Base-by-base conservation (phyloP, 163 green algal species). In the Dunaliella salina region DNA sequence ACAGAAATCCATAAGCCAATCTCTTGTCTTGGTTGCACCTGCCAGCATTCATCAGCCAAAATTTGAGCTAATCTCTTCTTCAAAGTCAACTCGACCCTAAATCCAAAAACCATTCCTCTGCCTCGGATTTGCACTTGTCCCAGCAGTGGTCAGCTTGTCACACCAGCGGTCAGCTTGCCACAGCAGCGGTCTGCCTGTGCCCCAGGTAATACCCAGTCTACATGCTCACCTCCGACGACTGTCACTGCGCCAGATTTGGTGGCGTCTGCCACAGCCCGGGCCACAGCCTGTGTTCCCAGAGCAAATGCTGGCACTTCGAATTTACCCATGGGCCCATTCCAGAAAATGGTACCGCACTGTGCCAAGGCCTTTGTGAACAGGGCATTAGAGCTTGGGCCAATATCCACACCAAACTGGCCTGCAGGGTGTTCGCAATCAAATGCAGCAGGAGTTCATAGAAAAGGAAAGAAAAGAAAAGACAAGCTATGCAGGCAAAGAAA, bases 321-420 rank as follows among this genome's bases (percentile, higher is more conserved):
- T 57, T 67, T 35, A 33, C 91, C 91, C 88, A 94, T 92, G 0
- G 91, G 91, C 0, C 91, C 91, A 83, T 94, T 94, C 91, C 91
- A 94, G 26, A 94, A 93, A 22, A 94, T 83, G 8, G 91, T 94
- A 13, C 63, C 75, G 86, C 91, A 92, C 29, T 24, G 17, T 34
- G 75, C n/a, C 20, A 92, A 83, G 1, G 84, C 89, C 0, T 71
- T 57, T 29, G 59, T 33, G 72, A 90, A 92, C 26, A 50, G 26
- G 0, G 25, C 78, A 0, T 34, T 81, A 29, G 87, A 90, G 8
- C 80, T 24, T 0, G 90, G 91, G 0, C 91, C 91, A 30, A 94
- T 92, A 83, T 94, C 91, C 0, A 92, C 83, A 0, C 91, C 91
- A 35, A 46, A 84, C 32, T 34, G 30, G 75, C 75, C 75, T 81